Evolutionary conservation across 768 basidiomycete species (phyloP), one percentile per base, ranked within the genome.

Genomic region (Leccinum obscurum): DNA sequence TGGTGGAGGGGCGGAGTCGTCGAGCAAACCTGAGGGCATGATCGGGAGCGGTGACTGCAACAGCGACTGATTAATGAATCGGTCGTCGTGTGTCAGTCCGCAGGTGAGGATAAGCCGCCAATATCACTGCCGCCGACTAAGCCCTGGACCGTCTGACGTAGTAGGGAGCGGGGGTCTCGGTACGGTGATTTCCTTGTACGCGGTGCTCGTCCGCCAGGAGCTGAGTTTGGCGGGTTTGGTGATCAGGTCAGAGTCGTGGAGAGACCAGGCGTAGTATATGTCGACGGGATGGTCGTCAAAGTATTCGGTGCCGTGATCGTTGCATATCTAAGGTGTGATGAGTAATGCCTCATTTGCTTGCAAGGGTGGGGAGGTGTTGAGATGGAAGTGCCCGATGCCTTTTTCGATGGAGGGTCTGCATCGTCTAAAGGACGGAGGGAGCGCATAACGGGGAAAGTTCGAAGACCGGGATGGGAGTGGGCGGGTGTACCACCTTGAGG

Each of bases 191-290:
- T 30, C 28, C 28, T 30, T 30, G 28, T 30, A 30, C 28, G 28
- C 28, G 28, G 28, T 30, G 28, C 28, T 30, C 28, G 28, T 30
- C 28, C 0, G 28, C 28, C 28, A 30, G 28, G 28, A 30, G 28
- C 0, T 30, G 28, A 30, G 28, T 30, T 30, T 30, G 28, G 28
- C 28, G 28, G 28, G 28, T 30, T 30, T 30, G 28, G 28, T 76
- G 1, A 76, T 65, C 14, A 58, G 39, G 6, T 73, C 2, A 0
- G 68, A 67, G 50, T 54, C 17, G 48, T 72, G 69, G 30, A 72
- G 72, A 41, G 65, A 63, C 93, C 93, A 95, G 26, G 82, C 75
- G 69, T 87, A 93, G 69, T n/a, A n/a, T n/a, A n/a, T n/a, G n/a
- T n/a, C n/a, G n/a, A n/a, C n/a, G n/a, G n/a, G n/a, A n/a, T n/a